Evolutionary conservation across 2,329 filamentous ascomycete species (phyloP).

Genomic region (Teratosphaeria gauchensis): DNA sequence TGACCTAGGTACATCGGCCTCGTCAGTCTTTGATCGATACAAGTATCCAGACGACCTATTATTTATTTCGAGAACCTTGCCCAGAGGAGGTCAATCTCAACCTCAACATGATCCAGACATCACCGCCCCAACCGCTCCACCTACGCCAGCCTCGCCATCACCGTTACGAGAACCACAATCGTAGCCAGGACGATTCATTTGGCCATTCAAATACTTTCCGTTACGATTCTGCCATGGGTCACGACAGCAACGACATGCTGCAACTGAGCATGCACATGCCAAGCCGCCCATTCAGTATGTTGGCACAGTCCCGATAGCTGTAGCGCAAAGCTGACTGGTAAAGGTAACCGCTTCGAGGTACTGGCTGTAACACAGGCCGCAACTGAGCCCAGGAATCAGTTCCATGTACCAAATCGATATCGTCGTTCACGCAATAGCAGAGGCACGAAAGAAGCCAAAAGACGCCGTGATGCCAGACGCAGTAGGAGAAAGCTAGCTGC

Average conservation of each 20-base stretch:
- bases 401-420: conserved; percentile 5
- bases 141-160: background rate
- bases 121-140: background rate
- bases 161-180: background rate
- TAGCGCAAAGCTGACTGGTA: background rate
- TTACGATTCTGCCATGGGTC: background rate
- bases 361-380: conserved; percentile 9
- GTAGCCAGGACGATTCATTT: background rate
- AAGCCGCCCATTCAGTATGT: conserved; percentile 12
- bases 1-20: background rate
- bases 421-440: conserved; percentile 19
- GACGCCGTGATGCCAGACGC: conserved; percentile 20
- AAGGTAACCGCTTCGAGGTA: conserved; percentile 21
- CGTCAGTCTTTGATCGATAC: background rate
- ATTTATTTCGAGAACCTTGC: background rate
- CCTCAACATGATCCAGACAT: background rate
- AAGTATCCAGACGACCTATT: background rate
- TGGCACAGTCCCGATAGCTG: background rate
- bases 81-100: background rate
- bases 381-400: conserved; percentile 1
- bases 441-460: conserved; percentile 21
- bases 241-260: conserved; percentile 4
- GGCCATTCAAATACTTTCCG: background rate
- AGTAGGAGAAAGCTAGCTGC: conserved; percentile 18
- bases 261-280: conserved; percentile 22